Percentiles rank a stretch among this genome's conserved stretches.
These are phyloP conservation scores for Chytriomyces confervae DNA, from an alignment of 192 early-diverging fungal species.

Conservation along the genomic window DNA sequence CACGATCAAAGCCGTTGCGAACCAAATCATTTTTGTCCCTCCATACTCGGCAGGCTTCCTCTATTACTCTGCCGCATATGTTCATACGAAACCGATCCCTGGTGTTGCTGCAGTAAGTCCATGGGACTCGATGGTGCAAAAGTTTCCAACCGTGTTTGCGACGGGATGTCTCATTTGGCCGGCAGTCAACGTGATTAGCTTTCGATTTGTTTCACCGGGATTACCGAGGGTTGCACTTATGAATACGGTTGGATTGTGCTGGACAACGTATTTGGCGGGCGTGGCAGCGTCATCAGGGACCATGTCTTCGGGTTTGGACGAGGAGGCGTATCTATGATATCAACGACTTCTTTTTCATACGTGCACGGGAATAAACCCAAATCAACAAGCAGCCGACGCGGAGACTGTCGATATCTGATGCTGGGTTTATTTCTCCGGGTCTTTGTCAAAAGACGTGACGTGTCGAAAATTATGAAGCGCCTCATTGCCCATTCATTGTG, in stretches of 20 bases:
- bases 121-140: slow-evolving; percentile 9
- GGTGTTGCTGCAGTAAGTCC: neutral
- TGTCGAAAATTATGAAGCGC: too few species aligned
- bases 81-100: neutral
- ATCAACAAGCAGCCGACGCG: neutral
- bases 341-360: neutral
- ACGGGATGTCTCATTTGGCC: slow-evolving; percentile 26
- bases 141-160: slow-evolving; percentile 27
- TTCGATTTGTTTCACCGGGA: slow-evolving; percentile 20
- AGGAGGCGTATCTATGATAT: neutral
- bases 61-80: slow-evolving; percentile 20
- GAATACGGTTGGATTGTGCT: slow-evolving; percentile 23
- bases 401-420: too few species aligned
- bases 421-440: too few species aligned
- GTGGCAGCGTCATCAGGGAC: neutral
- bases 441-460: too few species aligned
- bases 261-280: slow-evolving; percentile 16
- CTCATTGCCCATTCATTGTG: neutral
- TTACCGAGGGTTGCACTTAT: slow-evolving; percentile 23
- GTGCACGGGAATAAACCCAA: neutral
- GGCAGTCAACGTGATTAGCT: slow-evolving; percentile 27
- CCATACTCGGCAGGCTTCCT: slow-evolving; percentile 24
- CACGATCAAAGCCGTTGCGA: slow-evolving; percentile 18
- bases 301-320: neutral
- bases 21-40: slow-evolving; percentile 27